A percentile compares a stretch with the other conserved stretches of the same genome.
Evolutionary conservation across 495 filamentous ascomycete genomes (phyloP).

Genomic region (Trichocladium antarcticum): DNA sequence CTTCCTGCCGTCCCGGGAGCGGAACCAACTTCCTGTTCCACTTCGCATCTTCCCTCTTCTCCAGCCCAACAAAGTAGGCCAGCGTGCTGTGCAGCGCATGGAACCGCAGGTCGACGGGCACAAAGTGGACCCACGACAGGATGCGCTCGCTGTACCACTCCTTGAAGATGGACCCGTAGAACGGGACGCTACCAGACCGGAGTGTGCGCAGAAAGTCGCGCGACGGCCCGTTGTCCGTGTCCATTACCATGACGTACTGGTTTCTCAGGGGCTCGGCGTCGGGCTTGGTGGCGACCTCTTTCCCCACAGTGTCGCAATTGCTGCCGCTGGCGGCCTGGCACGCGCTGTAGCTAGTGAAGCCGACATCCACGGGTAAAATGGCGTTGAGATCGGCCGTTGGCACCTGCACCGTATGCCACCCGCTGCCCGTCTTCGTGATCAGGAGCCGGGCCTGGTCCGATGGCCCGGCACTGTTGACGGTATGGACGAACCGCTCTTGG

Average conservation of each 20-base stretch:
- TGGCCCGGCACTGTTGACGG: constrained; percentile 43
- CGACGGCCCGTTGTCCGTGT: constrained; percentile 60
- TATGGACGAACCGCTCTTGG: constrained; percentile 50
- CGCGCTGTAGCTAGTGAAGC: constrained; percentile 41
- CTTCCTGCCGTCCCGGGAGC: constrained; percentile 23
- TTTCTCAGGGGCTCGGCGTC: constrained; percentile 23
- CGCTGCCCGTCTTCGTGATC: constrained; percentile 23
- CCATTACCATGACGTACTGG: constrained; percentile 53
- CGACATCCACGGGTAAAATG: constrained; percentile 30
- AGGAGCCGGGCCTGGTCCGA: constrained; percentile 30
- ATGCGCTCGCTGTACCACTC: constrained; percentile 68
- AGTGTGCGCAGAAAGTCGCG: constrained; percentile 52
- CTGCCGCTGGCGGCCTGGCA: constrained; percentile 20
- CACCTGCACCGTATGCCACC: constrained; percentile 28
- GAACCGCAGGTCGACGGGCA: constrained; percentile 59
- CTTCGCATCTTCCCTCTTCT: constrained; percentile 23
- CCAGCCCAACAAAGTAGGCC: constrained; percentile 47
- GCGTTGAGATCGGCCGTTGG: constrained; percentile 25
- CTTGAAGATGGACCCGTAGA: constrained; percentile 54
- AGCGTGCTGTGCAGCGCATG: constrained; percentile 55
- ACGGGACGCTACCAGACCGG: constrained; percentile 50
- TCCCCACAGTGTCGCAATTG: constrained; percentile 42
- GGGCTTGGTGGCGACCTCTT: constrained; percentile 44
- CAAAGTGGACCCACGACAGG: constrained; percentile 65
- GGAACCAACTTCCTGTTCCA: constrained; percentile 39